phyloP scores from a whole-genome alignment of 192 early-diverging fungal species.

The Linnemannia zychae region DNA sequence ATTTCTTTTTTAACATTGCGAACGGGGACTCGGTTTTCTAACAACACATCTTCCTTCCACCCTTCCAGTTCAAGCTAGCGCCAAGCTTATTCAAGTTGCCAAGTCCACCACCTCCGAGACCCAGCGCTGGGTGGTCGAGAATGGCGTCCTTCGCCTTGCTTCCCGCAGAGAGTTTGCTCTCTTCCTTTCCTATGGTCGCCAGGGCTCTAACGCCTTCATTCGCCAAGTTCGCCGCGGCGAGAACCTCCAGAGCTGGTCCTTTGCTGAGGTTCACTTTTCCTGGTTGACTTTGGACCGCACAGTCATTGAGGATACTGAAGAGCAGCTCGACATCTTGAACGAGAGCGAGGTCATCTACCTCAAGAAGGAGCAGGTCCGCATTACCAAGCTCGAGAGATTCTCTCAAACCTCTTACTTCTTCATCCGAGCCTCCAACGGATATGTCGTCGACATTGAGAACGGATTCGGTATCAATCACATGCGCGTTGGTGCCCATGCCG shows the following conservation, averaged over 20 bases:
- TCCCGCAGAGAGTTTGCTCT: constrained; percentile 34
- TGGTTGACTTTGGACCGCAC: constrained; percentile 47
- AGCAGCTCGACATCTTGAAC: constrained; percentile 24
- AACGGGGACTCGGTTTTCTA: neutral
- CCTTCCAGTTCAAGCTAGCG: constrained; percentile 31
- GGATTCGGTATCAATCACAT: constrained; percentile 49
- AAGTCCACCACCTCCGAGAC: constrained; percentile 19
- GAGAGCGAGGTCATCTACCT: constrained; percentile 34
- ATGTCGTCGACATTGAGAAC: constrained; percentile 48
- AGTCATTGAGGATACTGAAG: constrained; percentile 25
- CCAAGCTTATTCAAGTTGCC: constrained; percentile 34
- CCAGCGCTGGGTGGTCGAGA: constrained; percentile 45
- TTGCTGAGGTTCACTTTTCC: constrained; percentile 49
- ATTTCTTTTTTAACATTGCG: neutral
- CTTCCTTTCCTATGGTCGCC: constrained; percentile 46
- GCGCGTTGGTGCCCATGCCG: constrained; percentile 41
- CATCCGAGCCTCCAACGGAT: constrained; percentile 42
- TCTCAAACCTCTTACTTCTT: constrained; percentile 43
- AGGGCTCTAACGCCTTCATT: constrained; percentile 47
- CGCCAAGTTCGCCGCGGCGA: constrained; percentile 36
- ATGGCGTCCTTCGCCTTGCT: constrained; percentile 46
- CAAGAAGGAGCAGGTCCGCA: constrained; percentile 15
- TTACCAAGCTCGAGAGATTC: constrained; percentile 30
- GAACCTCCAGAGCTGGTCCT: constrained; percentile 40
- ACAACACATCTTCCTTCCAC: neutral